Evolutionary conservation across 2,329 filamentous ascomycete genomes (phyloP).

Genomic region (Verticillium albo-atrum): DNA sequence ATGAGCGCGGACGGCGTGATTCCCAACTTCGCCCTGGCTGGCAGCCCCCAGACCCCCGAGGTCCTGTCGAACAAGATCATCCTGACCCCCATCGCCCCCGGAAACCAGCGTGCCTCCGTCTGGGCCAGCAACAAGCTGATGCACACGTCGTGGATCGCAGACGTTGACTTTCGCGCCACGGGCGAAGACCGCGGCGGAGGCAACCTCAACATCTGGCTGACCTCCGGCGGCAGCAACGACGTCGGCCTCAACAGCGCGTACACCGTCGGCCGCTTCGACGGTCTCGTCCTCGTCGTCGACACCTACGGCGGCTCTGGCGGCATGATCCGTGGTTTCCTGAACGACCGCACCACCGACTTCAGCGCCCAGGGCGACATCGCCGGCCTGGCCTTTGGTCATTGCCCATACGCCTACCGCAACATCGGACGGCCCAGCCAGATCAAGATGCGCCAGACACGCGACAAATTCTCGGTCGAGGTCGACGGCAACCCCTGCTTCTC

Average conservation of each 20-base stretch:
- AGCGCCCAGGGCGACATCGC: constrained; percentile 72
- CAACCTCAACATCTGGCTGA: constrained; percentile 93
- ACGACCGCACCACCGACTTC: constrained; percentile 82
- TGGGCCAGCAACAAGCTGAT: constrained; percentile 68
- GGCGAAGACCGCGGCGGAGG: constrained; percentile 82
- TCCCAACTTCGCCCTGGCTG: constrained; percentile 51
- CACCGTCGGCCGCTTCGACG: constrained; percentile 80
- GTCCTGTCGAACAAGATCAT: constrained; percentile 86
- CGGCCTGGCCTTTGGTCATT: constrained; percentile 87
- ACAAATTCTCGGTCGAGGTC: constrained; percentile 70
- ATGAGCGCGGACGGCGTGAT: constrained; percentile 24
- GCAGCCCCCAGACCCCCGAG: constrained; percentile 54
- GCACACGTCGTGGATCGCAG: constrained; percentile 70
- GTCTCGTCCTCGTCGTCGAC: constrained; percentile 83
- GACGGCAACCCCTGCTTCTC: constrained; percentile 82
- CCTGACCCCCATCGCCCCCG: constrained; percentile 82
- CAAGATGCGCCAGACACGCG: constrained; percentile 62
- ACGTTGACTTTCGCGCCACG: constrained; percentile 82
- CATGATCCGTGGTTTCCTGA: constrained; percentile 86
- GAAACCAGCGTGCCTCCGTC: constrained; percentile 76
- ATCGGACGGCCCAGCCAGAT: constrained; percentile 78
- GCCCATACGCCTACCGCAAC: constrained; percentile 87
- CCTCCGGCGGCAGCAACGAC: constrained; percentile 58
- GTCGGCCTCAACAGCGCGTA: constrained; percentile 77
- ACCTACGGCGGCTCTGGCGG: constrained; percentile 73